A percentile compares a stretch with the other conserved stretches of the same genome.
phyloP scores from a whole-genome alignment of 305 asterid genomes.

The Rubia tinctorum region DNA sequence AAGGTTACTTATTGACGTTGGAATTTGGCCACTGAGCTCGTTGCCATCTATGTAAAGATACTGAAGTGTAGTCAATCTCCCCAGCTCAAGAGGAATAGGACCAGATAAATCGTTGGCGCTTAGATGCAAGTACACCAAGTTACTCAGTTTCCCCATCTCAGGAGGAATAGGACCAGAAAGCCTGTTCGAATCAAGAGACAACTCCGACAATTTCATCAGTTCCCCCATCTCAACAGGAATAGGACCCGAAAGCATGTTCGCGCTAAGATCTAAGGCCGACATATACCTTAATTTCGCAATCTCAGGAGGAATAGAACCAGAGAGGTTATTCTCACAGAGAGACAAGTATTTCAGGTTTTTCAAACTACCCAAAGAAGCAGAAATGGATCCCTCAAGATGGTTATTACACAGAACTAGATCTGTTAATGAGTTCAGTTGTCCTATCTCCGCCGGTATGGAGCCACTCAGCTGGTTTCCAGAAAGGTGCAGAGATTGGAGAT shows the following conservation, averaged over 20 bases:
- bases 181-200: conserved; percentile 43
- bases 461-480: background rate
- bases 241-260: background rate
- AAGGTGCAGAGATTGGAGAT: background rate
- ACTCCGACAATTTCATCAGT: background rate
- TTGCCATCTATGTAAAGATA: conserved; percentile 66
- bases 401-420: conserved; percentile 12
- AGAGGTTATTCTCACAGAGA: conserved; percentile 31
- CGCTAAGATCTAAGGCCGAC: background rate
- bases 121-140: background rate
- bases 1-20: conserved; percentile 57
- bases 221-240: background rate
- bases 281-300: no score
- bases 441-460: conserved; percentile 15
- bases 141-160: background rate
- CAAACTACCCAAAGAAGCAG: conserved; percentile 27
- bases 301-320: conserved; percentile 28
- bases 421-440: conserved; percentile 12
- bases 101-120: background rate
- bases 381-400: conserved; percentile 20
- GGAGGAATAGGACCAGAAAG: conserved; percentile 46
- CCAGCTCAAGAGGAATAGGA: conserved; percentile 35
- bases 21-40: conserved; percentile 52
- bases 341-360: conserved; percentile 9
- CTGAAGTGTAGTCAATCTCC: conserved; percentile 43